phyloP scores from a whole-genome alignment of 2,329 filamentous ascomycete species.

The Epichloe glyceriae region DNA sequence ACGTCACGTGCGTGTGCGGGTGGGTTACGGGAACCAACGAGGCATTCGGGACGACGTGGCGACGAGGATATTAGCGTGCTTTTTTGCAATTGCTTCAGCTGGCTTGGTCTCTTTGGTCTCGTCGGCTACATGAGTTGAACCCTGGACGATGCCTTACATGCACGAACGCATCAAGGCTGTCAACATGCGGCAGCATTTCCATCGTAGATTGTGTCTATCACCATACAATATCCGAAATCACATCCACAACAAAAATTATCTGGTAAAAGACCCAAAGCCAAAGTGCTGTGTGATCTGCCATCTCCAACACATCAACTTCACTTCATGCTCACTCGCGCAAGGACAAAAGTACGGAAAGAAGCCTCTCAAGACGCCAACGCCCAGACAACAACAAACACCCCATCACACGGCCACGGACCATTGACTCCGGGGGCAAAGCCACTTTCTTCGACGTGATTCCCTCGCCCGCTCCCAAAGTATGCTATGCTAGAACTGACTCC shows the following conservation, averaged over 20 bases:
- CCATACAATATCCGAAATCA: background rate
- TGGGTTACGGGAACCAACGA: background rate
- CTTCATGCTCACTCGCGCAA: background rate
- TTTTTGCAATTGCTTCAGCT: background rate
- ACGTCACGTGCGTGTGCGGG: background rate
- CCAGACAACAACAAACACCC: conserved; percentile 17
- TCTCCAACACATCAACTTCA: conserved; percentile 1
- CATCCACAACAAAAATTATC: background rate
- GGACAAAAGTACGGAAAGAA: background rate
- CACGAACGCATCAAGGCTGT: no score
- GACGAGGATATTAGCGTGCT: background rate
- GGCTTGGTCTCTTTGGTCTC: background rate
- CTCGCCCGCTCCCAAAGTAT: conserved; percentile 2
- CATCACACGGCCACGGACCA: conserved; percentile 11
- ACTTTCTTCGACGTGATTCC: background rate
- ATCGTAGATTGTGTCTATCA: conserved; percentile 1
- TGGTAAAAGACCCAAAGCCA: background rate
- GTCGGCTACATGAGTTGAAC: no score
- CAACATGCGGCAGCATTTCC: background rate
- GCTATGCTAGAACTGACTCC: conserved; percentile 6
- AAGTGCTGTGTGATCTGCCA: background rate
- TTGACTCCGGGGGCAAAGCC: background rate
- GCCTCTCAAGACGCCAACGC: conserved; percentile 20
- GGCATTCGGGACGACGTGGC: background rate
- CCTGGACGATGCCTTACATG: no score